Base-by-base conservation (phyloP, 306 rosid species). In the Citrullus mucosospermus region DNA sequence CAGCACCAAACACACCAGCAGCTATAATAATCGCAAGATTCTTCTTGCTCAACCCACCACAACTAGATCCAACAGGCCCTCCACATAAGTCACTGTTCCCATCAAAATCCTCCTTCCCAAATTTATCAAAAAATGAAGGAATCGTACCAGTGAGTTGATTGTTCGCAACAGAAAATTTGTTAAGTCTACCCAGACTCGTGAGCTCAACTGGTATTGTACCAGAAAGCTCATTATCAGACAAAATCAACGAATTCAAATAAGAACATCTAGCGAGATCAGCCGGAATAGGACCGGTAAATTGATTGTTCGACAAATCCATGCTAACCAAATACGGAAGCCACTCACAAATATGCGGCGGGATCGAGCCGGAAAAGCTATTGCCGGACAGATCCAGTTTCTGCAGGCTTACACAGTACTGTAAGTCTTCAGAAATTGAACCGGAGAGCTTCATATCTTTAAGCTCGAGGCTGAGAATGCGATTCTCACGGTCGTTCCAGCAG, bases 1-100 rank as follows among this genome's bases (percentile, higher is more conserved):
- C 97, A 5, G 97, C 99, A 22, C 99, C 97, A 81, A 95, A 91
- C 20, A 95, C 93, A 38, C 97, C 97, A 10, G 97, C 97, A 50
- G 99, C 95, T n/a, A 95, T 81, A 48, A 92, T 95, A 61, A 95
- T 89, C 22, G 97, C 93, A 59, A 95, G 89, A 82, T 81, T 95
- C 88, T 85, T 95, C 82, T 85, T 95, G 55, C 95, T 92, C 90
- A 95, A 66, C 30, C 93, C 93, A 9, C 96, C 97, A 76, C 99
- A 95, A 81, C 90, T 91, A 2, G 90, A 84, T 78, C 91, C 95
- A 38, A 91, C 86, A 32, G 97, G 97, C 59, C 80, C 85, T 30
- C 99, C 97, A 85, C 97, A 92, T 2, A 95, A 82, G 4, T 82
- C 99, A 5, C 84, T 82, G 67, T 95, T 95, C 75, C 99, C 99